Evolutionary conservation across 345 rosid species (phyloP).

Genomic region (Citrus hindsii): DNA sequence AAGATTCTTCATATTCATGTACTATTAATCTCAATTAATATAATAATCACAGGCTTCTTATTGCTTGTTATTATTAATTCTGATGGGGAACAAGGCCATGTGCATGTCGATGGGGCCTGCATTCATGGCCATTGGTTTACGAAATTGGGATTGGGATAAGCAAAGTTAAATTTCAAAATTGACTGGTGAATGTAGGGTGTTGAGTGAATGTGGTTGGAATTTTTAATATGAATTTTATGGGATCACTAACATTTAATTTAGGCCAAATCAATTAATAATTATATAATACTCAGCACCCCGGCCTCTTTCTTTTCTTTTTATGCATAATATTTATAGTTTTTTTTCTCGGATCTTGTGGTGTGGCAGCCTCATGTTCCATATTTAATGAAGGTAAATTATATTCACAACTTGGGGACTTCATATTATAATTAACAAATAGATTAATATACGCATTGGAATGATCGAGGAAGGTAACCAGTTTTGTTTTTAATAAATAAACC

Average conservation of each 20-base stretch:
- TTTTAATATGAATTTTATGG: constrained; percentile 9
- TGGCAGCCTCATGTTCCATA: constrained; percentile 18
- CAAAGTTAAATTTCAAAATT: not conserved
- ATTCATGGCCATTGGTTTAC: constrained; percentile 32
- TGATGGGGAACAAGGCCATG: constrained; percentile 59
- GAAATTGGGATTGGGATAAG: not conserved
- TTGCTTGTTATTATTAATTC: not conserved
- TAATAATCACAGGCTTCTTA: not conserved
- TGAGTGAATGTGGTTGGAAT: constrained; percentile 16
- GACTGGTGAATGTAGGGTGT: constrained; percentile 15
- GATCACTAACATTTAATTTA: constrained; percentile 21
- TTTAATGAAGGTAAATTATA: not conserved
- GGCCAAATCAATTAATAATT: not conserved
- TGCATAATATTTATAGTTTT: not conserved
- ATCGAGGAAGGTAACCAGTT: not conserved
- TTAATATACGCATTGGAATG: not conserved
- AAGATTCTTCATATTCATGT: constrained; percentile 30
- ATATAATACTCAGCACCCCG: not conserved
- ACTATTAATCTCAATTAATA: not conserved
- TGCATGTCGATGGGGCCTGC: constrained; percentile 47
- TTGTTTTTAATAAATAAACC: not conserved
- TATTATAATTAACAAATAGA: no score
- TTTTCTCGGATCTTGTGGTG: constrained; percentile 32
- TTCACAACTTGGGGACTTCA: not conserved
- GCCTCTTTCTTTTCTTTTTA: not conserved